Conservation (phyloP, 768 basidiomycete genomes). For the Phylloporus rhodoxanthus region DNA sequence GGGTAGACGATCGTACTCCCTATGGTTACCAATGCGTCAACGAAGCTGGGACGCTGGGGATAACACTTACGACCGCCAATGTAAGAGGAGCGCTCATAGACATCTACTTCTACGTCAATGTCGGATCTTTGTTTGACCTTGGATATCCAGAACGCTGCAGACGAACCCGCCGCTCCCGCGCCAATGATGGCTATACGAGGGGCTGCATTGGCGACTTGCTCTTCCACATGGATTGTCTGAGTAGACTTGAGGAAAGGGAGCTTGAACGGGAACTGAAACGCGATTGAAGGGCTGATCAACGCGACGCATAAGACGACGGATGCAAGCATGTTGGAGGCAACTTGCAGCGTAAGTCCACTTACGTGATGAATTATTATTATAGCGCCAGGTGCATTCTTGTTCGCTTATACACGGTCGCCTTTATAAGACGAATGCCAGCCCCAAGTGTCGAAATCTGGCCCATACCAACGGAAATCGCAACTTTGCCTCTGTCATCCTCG, state of each 20-base stretch:
- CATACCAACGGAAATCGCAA: slow-evolving; percentile 46
- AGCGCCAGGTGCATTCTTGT: neutral
- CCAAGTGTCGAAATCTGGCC: neutral
- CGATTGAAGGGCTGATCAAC: slow-evolving; percentile 22
- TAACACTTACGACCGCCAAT: slow-evolving; percentile 76
- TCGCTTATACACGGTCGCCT: no score
- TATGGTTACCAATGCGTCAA: slow-evolving; percentile 26
- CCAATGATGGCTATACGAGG: slow-evolving; percentile 82
- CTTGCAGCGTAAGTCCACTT: neutral
- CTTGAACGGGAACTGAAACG: slow-evolving; percentile 48
- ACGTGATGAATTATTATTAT: neutral
- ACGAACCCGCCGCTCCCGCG: slow-evolving; percentile 82
- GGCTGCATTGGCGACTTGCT: slow-evolving; percentile 19
- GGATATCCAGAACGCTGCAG: slow-evolving; percentile 79
- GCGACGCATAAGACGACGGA: slow-evolving; percentile 16
- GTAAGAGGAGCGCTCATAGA: slow-evolving; percentile 72
- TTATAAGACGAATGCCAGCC: neutral
- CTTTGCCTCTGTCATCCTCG: slow-evolving; percentile 39
- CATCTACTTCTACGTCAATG: slow-evolving; percentile 69
- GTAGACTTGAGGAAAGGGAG: slow-evolving; percentile 49
- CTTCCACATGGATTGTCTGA: slow-evolving; percentile 15
- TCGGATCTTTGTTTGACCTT: slow-evolving; percentile 69
- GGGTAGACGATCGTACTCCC: slow-evolving; percentile 78
- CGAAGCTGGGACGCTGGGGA: neutral
- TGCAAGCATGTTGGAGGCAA: slow-evolving; percentile 9